Base-by-base conservation (phyloP, 768 basidiomycete species). In the Paxillus rubicundulus region DNA sequence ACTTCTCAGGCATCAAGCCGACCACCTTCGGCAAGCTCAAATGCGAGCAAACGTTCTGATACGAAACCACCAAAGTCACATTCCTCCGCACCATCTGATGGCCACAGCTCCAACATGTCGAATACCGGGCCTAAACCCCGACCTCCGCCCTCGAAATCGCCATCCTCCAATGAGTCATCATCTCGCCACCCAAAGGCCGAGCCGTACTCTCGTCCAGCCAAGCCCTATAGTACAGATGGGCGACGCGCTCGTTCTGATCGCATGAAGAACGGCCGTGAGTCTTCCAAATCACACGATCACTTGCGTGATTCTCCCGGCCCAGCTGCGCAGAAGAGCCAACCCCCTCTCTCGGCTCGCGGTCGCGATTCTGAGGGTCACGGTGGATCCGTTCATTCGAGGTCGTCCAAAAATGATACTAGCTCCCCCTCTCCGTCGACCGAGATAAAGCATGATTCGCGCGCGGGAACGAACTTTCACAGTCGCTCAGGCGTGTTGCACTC, bases 1-100 rank as follows among this genome's bases (percentile, higher is more conserved):
- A 56, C 20, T 30, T 38, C 67, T 42, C 65, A 57, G 51, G 52
- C 61, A 53, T 63, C 61, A n/a, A 64, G 58, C 63, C 65, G 60
- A 32, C 60, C 67, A 58, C 65, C 68, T 53, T 69, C 70, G 47
- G 59, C 71, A 48, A 56, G 60, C 53, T 65, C 69, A 4, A 48
- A 64, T 43, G 64, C 57, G 18, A 70, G 64, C 54, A 62, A 52
- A 28, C 55, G 49, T 34, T 67, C 57, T 47, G 45, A 41, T 13
- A 45, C 48, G 13, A 32, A 45, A n/a, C 52, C 57, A 30, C 49
- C 55, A 3, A 47, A 56, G 16, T 18, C 54, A 16, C 47, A 47
- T 28, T 38, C 48, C 27, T 64, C 62, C 16, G 13, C 32, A 7
- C 53, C 62, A 37, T 47, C 47, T 13, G 59, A 67, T 39, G 42